Base-by-base conservation (phyloP, 345 rosid genomes). In the Linum lewisii region DNA sequence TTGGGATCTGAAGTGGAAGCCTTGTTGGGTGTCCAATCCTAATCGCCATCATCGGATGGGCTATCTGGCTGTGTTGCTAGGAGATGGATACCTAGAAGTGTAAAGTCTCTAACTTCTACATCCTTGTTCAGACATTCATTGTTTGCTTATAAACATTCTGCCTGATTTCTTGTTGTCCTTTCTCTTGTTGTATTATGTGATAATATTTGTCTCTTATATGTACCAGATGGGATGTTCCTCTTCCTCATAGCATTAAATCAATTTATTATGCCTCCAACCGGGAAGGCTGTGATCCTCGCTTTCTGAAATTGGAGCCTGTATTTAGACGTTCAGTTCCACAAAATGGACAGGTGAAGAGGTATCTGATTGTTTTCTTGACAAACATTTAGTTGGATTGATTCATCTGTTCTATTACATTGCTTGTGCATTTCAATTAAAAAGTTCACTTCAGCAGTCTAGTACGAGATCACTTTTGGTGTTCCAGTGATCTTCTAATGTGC, bases 181-280 rank as follows among this genome's bases (percentile, higher is more conserved):
- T 21, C 44, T n/a, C 54, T 29, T 57, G 26, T 56, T 62, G 49
- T 51, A 34, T 65, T 32, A 45, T 67, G 34, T 42, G 47, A 42
- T 16, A 1, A 4, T 42, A 4, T 7, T 42, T 69, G 45, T 55
- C 55, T 53, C 34, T 59, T n/a, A n/a, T 61, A 50, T 66, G 51
- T 64, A 56, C 81, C 82, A 87, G 95, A 81, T 93, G 99, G 99
- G 99, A 93, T 81, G 83, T 89, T 72, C 95, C 95, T 71, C 75
- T 77, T 81, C 92, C 87, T 58, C 76, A 52, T 57, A 66, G 79
- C 16, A 70, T 81, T 59, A 77, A 79, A 73, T 66, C 47, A 36
- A 59, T 85, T 61, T 89, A 85, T 70, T 73, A 79, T 72, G 73
- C 82, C 62, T 73, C 84, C 44, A 56, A 67, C 63, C 70, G 55